Evolutionary conservation across 2,329 filamentous ascomycete genomes (phyloP), one percentile per base, ranked within the genome.

Genomic region (Xylariomycetidae sp.): DNA sequence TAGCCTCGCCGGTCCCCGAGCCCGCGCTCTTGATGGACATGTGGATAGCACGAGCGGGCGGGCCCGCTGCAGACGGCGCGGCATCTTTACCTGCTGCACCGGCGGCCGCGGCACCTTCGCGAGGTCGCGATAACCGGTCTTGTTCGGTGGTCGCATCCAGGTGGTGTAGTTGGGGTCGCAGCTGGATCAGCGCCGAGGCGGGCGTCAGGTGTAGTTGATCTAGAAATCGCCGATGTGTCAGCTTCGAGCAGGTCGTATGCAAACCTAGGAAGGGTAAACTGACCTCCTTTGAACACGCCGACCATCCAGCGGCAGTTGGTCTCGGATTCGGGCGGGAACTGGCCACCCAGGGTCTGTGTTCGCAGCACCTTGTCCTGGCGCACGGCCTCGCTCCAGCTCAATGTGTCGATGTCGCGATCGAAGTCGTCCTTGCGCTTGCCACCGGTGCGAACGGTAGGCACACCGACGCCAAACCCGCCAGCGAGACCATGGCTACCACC

Each of bases 111-210:
- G 42, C 51, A 56, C 64, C 51, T 22, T 63, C 60, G 30, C 60
- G 58, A 10, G 57, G 52, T 10, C 60, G 54, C n/a, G 50, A 47
- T 25, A 68, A 67, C 26, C 74, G 74, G 22, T 83, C 77, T 35
- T 85, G 72, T 50, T 95, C 87, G 29, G 81, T 70, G 28, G 79
- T 63, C 4, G 92, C 90, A 61, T 96, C 92, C 47, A 96, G 72
- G 62, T 96, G 88, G 61, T 95, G 87, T 40, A 94, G 83, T 53
- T 95, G 86, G 0, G 92, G 88, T 4, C 89, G 84, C 53, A 98
- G 78, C 55, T 94, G 86, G 25, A 94, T 84, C 27, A 95, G 76
- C 2, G 85, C 82, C 25, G 82, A 79, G 28, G 93, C 76, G 16
- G 84, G 85, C 1, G 87, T 93, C 24, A 96, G 76, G 61, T 95